Evolutionary conservation across 345 rosid genomes (phyloP), one percentile per base, ranked within the genome.

Genomic region (Pelargonium nanum): DNA sequence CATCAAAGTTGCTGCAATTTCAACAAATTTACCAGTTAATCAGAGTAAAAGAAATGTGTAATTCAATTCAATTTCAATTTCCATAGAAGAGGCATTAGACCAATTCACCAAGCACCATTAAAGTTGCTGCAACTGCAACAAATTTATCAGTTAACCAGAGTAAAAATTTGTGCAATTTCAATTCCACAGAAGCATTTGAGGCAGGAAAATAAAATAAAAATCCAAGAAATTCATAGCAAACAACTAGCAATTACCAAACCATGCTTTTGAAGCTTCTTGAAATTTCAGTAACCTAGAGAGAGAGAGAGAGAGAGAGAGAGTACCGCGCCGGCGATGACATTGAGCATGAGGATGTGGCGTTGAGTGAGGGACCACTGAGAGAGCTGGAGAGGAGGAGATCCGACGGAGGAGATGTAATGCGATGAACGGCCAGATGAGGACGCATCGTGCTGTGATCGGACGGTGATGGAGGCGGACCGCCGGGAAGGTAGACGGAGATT

Each of bases 281-380:
- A n/a, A 10, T 20, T 1, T 21, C 19, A 19, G 19, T 22, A 19
- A 17, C 10, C n/a, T 10, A n/a, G 20, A 26, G 24, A 16, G 6
- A 5, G 22, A 20, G 6, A 61, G 19, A 32, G 53, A 24, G 19
- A n/a, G 26, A 45, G 32, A 58, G 60, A 45, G 64, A 54, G 26
- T 48, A 91, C 95, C 25, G 77, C 74, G 66, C 89, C 83, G 61
- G 96, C 92, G 67, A 82, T 24, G 85, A 78, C 71, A 60, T 75
- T 85, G 63, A 88, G 85, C 34, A 77, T 21, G 69, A 81, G 53
- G 64, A 88, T 65, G 64, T 88, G 96, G 55, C 89, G 90, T 28
- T 81, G 73, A 16, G 91, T 81, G 75, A 89, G 72, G 59, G 70
- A 67, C 85, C 85, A 76, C n/a, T 73, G 89, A 22, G 86, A 72